Base-by-base conservation (phyloP, 805 yeast species). In the Pichia kluyveri region DNA sequence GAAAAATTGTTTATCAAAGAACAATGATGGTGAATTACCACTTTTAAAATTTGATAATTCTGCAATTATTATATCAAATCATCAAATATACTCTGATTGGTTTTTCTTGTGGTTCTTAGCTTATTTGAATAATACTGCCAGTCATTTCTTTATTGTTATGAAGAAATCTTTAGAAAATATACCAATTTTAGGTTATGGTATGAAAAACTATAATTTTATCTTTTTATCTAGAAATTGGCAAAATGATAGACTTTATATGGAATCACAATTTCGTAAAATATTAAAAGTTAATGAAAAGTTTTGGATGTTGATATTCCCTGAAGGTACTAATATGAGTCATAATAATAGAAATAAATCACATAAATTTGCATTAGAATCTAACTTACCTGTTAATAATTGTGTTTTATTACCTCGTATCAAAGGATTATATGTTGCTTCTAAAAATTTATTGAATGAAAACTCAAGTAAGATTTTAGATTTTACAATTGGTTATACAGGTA, bases 81-180 rank as follows among this genome's bases (percentile, higher is more conserved):
- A 91, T 65, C 97, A 90, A 67, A 83, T 91, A 26, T 91, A 91
- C 62, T 80, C 91, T 4, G 99, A 91, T 62, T 91, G 99, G 99
- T 72, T 85, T 11, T 89, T 78, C 57, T 56, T 88, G 47, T 91
- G 99, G 99, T 91, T 86, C 79, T 51, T 86, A 19, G 70, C 86
- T 0, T 84, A 86, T 61, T 74, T 89, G 7, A 77, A 87, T 12
- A 63, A 72, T n/a, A 63, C 82, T 41, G 77, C 82, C 9, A 84
- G 83, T 38, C 72, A 77, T 43, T 71, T 90, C 10, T 79, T 74
- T 56, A 88, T 91, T 50, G 76, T 88, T 51, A 70, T 90, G 63
- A 91, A 91, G 64, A 86, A 82, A 51, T 79, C 95, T 19, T 70
- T 90, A 43, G 71, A 70, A 42, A 69, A 66, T 18, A 67, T 90